Evolutionary conservation across 139 green algal genomes (phyloP), one percentile per base, ranked within the genome.

Genomic region (Chlorella sorokiniana): DNA sequence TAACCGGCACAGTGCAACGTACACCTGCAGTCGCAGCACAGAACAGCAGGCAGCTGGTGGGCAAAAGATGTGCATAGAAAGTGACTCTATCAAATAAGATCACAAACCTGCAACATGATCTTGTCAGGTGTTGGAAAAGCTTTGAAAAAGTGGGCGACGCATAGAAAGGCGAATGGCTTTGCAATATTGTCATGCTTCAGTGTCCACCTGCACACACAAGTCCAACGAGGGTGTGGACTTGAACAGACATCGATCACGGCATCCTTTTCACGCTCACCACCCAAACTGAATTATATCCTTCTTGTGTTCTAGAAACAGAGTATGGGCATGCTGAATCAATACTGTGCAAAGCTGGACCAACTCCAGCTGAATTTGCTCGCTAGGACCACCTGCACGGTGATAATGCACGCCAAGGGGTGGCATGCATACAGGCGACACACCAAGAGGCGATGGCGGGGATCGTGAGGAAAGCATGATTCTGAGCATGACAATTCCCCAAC

Each of bases 241-340:
- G 42, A 25, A 16, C 33, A 70, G 23, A 31, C 29, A 41, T 29
- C 48, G 16, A 16, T 59, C 14, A 59, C 16, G 48, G 48, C 48
- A 31, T 29, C 23, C 16, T 6, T 16, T n/a, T 29, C 18, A n/a
- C 2, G 31, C 73, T 79, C 16, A 69, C 73, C 96, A 99, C 0
- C 89, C 91, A 83, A 96, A 96, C 78, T 96, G 94, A 71, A 99
- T 95, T 0, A 98, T 84, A 85, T 98, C 91, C 85, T 96, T 95
- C 62, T 91, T 87, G 81, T 97, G 88, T 2, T 82, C 54, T 29
- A 90, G 76, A 71, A 95, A 88, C 1, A 91, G 88, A 4, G 54
- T 52, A 4, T 91, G 84, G 4, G 82, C 64, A 67, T 93, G 73
- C 83, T 95, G 90, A 51, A 98, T 91, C 22, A 98, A 85, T 33